Evolutionary conservation across 1,284 basidiomycete genomes (phyloP).

Genomic region (Cutaneotrichosporon sp.): DNA sequence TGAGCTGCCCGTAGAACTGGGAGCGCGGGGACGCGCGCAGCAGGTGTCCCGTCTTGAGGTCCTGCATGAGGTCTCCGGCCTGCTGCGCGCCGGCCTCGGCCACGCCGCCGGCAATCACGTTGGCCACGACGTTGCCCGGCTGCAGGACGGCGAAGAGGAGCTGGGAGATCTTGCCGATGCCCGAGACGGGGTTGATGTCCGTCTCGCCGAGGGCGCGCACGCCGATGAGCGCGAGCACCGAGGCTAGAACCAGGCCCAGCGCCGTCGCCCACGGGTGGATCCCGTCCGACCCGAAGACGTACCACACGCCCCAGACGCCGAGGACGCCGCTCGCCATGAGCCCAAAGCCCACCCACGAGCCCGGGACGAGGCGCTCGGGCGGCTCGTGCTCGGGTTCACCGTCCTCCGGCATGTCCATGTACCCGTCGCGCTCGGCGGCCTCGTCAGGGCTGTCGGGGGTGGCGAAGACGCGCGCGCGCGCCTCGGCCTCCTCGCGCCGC

Average conservation of each 20-base stretch:
- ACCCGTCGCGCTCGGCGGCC: constrained; percentile 37
- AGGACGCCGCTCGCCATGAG: constrained; percentile 64
- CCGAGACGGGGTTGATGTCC: constrained; percentile 90
- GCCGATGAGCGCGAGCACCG: constrained; percentile 80
- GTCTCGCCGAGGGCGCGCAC: constrained; percentile 91
- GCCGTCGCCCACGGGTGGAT: constrained; percentile 94
- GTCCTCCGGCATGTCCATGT: constrained; percentile 38
- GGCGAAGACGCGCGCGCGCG: constrained; percentile 26
- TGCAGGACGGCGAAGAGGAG: constrained; percentile 91
- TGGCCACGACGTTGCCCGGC: constrained; percentile 91
- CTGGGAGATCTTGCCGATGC: constrained; percentile 92
- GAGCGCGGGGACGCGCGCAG: constrained; percentile 81
- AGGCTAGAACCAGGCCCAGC: constrained; percentile 78
- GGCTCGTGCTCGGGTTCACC: constrained; percentile 73
- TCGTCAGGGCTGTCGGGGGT: constrained; percentile 19
- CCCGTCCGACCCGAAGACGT: constrained; percentile 82
- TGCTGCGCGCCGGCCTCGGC: constrained; percentile 95
- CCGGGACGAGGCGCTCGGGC: constrained; percentile 76
- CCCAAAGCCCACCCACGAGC: constrained; percentile 73
- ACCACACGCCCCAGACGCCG: constrained; percentile 79
- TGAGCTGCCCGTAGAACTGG: constrained; percentile 84
- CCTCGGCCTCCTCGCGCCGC: constrained; percentile 8
- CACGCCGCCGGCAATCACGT: constrained; percentile 94
- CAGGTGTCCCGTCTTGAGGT: constrained; percentile 92
- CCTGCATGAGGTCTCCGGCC: constrained; percentile 98